Conservation (phyloP, 2,329 filamentous ascomycete species). For the Zymoseptoria pseudotritici region DNA sequence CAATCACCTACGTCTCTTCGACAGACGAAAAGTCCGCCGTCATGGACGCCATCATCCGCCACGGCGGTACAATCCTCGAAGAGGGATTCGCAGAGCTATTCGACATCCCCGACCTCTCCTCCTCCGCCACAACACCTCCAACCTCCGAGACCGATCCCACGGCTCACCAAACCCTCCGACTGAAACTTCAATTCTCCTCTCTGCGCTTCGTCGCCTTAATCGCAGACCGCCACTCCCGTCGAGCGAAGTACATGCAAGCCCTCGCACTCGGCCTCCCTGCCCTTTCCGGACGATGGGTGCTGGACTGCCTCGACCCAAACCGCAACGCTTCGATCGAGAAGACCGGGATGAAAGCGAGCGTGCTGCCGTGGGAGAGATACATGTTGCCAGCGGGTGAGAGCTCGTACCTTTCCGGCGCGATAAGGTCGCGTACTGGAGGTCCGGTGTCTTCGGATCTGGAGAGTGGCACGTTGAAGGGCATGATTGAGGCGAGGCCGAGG, state of each 20-base stretch:
- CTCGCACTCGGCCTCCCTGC: constrained; percentile 84
- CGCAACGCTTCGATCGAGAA: constrained; percentile 11
- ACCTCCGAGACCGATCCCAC: not conserved
- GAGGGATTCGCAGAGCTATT: constrained; percentile 80
- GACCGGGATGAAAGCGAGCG: constrained; percentile 44
- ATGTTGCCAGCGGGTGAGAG: constrained; percentile 80
- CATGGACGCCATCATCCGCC: constrained; percentile 55
- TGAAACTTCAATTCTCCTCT: constrained; percentile 46
- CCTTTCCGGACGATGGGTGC: constrained; percentile 73
- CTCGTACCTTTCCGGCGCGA: constrained; percentile 64
- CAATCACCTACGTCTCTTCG: constrained; percentile 63
- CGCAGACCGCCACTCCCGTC: constrained; percentile 76
- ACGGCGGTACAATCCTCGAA: constrained; percentile 65
- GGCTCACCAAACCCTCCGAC: constrained; percentile 22
- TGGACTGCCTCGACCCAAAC: constrained; percentile 52
- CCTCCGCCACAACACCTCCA: constrained; percentile 19
- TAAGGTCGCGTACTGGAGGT: constrained; percentile 63
- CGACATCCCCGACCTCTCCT: constrained; percentile 36
- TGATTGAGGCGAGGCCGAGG: constrained; percentile 43
- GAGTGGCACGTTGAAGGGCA: constrained; percentile 47
- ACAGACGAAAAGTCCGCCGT: constrained; percentile 52
- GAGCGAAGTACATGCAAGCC: constrained; percentile 89
- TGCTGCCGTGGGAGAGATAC: constrained; percentile 69
- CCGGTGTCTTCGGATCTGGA: constrained; percentile 49
- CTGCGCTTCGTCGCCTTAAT: constrained; percentile 79